Evolutionary conservation across 2,329 filamentous ascomycete genomes (phyloP).

Genomic region (Raffaelea deltoideospora): DNA sequence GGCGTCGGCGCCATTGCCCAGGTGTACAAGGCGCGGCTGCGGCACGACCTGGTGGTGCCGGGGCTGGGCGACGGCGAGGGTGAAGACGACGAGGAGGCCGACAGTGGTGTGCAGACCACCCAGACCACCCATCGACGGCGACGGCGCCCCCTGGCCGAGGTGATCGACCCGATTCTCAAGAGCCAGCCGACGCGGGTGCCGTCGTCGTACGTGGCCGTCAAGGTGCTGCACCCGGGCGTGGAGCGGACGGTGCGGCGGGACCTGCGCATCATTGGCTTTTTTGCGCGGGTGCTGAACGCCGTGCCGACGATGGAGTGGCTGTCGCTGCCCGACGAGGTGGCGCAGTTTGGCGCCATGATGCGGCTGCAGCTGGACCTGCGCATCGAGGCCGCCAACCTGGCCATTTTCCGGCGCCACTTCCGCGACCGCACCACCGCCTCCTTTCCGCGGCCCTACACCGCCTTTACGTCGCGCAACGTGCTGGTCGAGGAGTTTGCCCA

Average conservation of each 20-base stretch:
- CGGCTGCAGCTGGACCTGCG: slow-evolving; percentile 86
- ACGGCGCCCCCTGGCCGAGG: slow-evolving; percentile 38
- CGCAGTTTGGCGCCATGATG: slow-evolving; percentile 98
- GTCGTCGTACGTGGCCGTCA: slow-evolving; percentile 85
- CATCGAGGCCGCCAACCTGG: slow-evolving; percentile 84
- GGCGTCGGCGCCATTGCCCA: slow-evolving; percentile 95
- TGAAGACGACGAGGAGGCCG: too few relatives aligned
- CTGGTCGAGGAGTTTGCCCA: slow-evolving; percentile 92
- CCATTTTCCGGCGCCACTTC: slow-evolving; percentile 81
- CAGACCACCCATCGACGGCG: too few relatives aligned
- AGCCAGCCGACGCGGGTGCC: slow-evolving; percentile 73
- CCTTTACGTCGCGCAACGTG: slow-evolving; percentile 84
- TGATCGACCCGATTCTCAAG: slow-evolving; percentile 71
- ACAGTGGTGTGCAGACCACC: too few relatives aligned
- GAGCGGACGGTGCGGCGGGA: slow-evolving; percentile 85
- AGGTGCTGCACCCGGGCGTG: slow-evolving; percentile 84
- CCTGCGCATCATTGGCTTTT: slow-evolving; percentile 84
- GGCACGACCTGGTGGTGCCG: slow-evolving; percentile 55
- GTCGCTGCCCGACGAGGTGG: slow-evolving; percentile 84
- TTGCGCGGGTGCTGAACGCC: slow-evolving; percentile 67
- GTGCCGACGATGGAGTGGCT: slow-evolving; percentile 96
- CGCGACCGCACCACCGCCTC: slow-evolving; percentile 79
- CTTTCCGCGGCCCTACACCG: slow-evolving; percentile 88
- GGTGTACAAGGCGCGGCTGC: slow-evolving; percentile 90
- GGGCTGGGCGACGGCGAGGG: slow-evolving; percentile 39